Evolutionary conservation across 2,329 filamentous ascomycete species (phyloP), one percentile per base, ranked within the genome.

Genomic region (Whalleya microplaca): DNA sequence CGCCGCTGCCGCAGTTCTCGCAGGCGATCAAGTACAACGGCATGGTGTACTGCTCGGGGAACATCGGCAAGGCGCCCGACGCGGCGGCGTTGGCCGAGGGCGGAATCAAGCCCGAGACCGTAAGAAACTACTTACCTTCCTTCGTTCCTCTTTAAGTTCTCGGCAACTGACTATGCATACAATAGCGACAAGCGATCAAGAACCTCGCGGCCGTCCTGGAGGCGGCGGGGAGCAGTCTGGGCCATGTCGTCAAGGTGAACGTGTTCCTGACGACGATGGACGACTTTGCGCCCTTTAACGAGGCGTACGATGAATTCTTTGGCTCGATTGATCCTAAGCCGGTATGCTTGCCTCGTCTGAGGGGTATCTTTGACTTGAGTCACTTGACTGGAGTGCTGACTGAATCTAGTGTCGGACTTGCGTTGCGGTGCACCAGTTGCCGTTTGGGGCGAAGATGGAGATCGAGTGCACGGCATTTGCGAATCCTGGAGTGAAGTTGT

Each of bases 341-440:
- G 10, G 79, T 81, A 57, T 29, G 27, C 5, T 6, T 66, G 77
- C 71, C 0, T 78, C 70, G 83, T 83, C 61, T 63, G n/a, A n/a
- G n/a, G n/a, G n/a, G n/a, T n/a, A n/a, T n/a, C n/a, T n/a, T n/a
- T n/a, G 72, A 51, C 10, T 19, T 19, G 7, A 23, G 19, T n/a
- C n/a, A 46, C 7, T 45, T 58, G 21, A 58, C 48, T 19, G 21
- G 18, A 44, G 12, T 18, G 45, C 40, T 43, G 10, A 53, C 41
- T 41, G 27, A n/a, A 3, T 44, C 4, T 7, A 79, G 76, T 76
- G 73, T 46, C 73, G 87, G 56, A 89, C 84, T 49, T 92, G 89
- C 69, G 88, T 92, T 21, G 88, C 88, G 0, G 90, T 92, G 12
- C 85, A 89, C 73, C 82, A 88, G 69, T 75, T 92, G 64, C 89